Conservation (phyloP, 495 filamentous ascomycete genomes). For the Venustampulla echinocandica region DNA sequence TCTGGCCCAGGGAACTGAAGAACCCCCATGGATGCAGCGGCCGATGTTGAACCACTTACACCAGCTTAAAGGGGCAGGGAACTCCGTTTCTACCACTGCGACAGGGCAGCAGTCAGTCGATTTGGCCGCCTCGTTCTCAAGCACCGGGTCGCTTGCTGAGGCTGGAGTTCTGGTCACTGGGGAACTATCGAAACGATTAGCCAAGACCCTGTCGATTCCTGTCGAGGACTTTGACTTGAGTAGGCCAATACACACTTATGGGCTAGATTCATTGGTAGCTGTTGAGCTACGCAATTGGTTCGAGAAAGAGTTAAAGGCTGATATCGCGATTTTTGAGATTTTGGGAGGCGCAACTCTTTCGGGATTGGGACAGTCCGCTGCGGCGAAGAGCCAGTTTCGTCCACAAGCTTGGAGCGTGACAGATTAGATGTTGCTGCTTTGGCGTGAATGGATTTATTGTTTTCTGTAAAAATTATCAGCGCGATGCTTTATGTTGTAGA, state of each 20-base stretch:
- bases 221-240: conserved; percentile 29
- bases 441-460: too few relatives aligned
- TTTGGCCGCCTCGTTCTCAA: not conserved
- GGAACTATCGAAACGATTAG: conserved; percentile 20
- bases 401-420: too few relatives aligned
- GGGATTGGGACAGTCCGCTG: not conserved
- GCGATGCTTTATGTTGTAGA: too few relatives aligned
- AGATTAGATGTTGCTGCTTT: too few relatives aligned
- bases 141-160: not conserved
- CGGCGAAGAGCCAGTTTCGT: not conserved
- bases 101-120: not conserved
- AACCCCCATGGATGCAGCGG: not conserved
- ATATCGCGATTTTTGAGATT: not conserved
- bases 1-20: not conserved
- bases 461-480: too few relatives aligned
- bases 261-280: conserved; percentile 40
- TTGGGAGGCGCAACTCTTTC: not conserved
- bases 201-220: conserved; percentile 25
- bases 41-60: not conserved
- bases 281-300: conserved; percentile 39
- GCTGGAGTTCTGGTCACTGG: not conserved
- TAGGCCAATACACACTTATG: conserved; percentile 27
- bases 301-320: not conserved
- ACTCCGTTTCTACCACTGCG: not conserved
- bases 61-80: not conserved